Conservation (phyloP, 2,329 filamentous ascomycete genomes). For the Leptosphaerulina australis region DNA sequence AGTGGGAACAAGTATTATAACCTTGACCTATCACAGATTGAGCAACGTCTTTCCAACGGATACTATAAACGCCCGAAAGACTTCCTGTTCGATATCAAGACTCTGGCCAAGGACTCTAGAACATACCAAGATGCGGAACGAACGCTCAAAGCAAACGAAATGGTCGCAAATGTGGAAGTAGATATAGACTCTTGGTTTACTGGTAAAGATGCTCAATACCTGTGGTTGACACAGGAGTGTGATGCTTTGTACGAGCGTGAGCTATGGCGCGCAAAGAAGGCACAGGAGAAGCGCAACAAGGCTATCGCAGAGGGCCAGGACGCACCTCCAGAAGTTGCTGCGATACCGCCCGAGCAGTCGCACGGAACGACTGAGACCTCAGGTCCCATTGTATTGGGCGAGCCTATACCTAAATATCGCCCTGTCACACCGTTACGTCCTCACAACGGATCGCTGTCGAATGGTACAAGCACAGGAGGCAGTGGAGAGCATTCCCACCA, state of each 20-base stretch:
- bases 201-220: constrained; percentile 54
- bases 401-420: constrained; percentile 60
- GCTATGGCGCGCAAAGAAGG: constrained; percentile 67
- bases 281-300: constrained; percentile 60
- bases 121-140: constrained; percentile 82
- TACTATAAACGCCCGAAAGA: constrained; percentile 92
- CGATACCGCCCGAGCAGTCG: constrained; percentile 51
- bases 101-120: constrained; percentile 82
- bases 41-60: constrained; percentile 94
- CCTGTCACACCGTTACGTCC: constrained; percentile 52
- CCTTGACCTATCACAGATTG: constrained; percentile 87
- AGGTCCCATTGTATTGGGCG: constrained; percentile 63
- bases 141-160: constrained; percentile 85
- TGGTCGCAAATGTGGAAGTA: constrained; percentile 91
- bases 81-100: constrained; percentile 85
- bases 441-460: constrained; percentile 63
- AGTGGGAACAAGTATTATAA: constrained; percentile 94
- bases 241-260: constrained; percentile 77
- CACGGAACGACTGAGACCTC: constrained; percentile 52
- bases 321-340: constrained; percentile 49
- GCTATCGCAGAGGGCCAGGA: constrained; percentile 48
- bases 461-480: constrained; percentile 57
- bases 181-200: constrained; percentile 82
- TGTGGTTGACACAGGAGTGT: constrained; percentile 63
- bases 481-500: constrained; percentile 41